A percentile compares a stretch with the other conserved stretches of the same genome.
phyloP scores from a whole-genome alignment of 331 rosid species.

The Malus hybrid region DNA sequence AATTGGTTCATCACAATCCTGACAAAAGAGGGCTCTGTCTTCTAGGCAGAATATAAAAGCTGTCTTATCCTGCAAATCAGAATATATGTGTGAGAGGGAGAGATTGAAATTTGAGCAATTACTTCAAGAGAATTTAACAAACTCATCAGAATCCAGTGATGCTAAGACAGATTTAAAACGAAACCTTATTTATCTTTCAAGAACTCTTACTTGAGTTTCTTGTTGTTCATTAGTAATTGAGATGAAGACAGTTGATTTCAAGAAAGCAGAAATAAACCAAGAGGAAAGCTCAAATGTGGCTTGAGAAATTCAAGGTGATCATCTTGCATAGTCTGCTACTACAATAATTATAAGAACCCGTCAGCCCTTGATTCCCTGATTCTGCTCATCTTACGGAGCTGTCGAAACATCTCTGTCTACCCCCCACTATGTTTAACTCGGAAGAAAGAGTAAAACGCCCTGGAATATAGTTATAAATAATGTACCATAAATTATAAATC shows the following conservation, averaged over 20 bases:
- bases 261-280: neutral
- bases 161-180: neutral
- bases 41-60: constrained; percentile 96
- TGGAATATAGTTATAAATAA: neutral
- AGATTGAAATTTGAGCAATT: neutral
- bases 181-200: neutral
- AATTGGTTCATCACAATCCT: constrained; percentile 87
- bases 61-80: constrained; percentile 64
- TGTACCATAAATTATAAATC: neutral
- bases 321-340: neutral
- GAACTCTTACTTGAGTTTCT: neutral
- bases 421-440: neutral
- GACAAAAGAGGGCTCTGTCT: constrained; percentile 93
- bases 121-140: neutral
- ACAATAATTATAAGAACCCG: neutral
- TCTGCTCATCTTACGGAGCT: neutral
- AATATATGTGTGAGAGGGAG: neutral
- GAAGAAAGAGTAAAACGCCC: neutral
- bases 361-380: neutral
- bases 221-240: neutral
- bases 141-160: neutral
- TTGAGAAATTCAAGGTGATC: neutral
- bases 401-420: neutral
- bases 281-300: neutral
- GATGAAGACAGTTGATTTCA: neutral